Evolutionary conservation across 2,329 filamentous ascomycete species (phyloP).

Genomic region (Ilyonectria sp.): DNA sequence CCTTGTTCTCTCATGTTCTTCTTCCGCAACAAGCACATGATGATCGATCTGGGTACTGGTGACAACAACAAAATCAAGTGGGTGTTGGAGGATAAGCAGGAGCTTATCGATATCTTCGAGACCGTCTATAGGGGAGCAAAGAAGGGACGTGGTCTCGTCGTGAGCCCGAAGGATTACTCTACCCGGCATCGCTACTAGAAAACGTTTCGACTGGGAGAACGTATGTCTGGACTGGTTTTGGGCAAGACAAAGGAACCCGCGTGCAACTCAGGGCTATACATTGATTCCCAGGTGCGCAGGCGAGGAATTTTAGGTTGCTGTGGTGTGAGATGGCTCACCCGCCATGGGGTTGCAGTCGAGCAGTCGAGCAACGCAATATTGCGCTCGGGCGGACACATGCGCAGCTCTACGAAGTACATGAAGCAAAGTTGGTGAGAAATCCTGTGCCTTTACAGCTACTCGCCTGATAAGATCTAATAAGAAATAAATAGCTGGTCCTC

Average conservation of each 20-base stretch:
- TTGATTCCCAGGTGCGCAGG: neutral
- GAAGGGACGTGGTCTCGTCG: constrained; percentile 96
- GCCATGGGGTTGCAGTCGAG: neutral
- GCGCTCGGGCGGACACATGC: constrained; percentile 5
- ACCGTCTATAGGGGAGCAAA: constrained; percentile 98
- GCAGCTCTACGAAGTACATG: neutral
- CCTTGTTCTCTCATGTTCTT: constrained; percentile 97
- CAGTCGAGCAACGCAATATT: neutral
- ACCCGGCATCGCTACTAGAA: constrained; percentile 46
- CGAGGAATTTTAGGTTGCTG: neutral
- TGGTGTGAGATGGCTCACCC: constrained; percentile 2
- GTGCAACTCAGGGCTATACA: neutral
- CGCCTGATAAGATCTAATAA: constrained; percentile 18
- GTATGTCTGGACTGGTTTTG: constrained; percentile 1
- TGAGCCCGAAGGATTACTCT: constrained; percentile 84
- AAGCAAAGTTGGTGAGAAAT: constrained; percentile 26
- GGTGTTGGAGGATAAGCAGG: constrained; percentile 95
- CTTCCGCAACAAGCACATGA: constrained; percentile 99
- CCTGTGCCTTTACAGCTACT: constrained; percentile 15
- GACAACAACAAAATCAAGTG: constrained; percentile 99
- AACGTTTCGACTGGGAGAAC: neutral
- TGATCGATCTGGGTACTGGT: constrained; percentile 97
- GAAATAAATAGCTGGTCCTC: constrained; percentile 21
- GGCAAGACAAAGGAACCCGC: neutral
- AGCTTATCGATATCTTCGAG: constrained; percentile 98